These are phyloP conservation scores for Fremontodendron californicum DNA, from an alignment of 345 rosid genomes.

Conservation along the genomic window DNA sequence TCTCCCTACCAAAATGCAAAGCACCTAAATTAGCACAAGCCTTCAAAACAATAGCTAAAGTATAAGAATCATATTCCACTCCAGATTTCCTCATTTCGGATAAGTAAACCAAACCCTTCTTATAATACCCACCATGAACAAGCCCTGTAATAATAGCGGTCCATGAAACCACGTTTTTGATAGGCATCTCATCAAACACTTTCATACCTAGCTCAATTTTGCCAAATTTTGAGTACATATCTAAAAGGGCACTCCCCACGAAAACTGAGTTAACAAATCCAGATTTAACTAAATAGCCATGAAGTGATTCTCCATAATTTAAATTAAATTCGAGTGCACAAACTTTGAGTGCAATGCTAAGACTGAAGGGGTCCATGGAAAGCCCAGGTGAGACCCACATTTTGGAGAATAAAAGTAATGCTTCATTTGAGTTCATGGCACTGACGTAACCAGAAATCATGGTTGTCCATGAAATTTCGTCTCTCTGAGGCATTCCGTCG, in stretches of 20 bases:
- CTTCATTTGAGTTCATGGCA: constrained; percentile 42
- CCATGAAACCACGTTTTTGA: constrained; percentile 70
- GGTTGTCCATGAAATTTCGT: constrained; percentile 72
- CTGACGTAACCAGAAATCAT: constrained; percentile 66
- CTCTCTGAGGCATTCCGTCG: constrained; percentile 63
- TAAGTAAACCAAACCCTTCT: constrained; percentile 57
- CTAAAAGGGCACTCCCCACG: constrained; percentile 67
- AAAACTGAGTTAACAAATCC: constrained; percentile 57
- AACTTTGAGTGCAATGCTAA: constrained; percentile 74
- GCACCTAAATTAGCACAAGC: constrained; percentile 69
- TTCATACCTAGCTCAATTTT: constrained; percentile 44
- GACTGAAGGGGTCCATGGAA: constrained; percentile 52
- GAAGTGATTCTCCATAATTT: constrained; percentile 57
- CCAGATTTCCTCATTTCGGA: constrained; percentile 56
- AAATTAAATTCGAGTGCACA: constrained; percentile 47
- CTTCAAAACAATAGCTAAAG: constrained; percentile 65
- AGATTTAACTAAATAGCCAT: constrained; percentile 56
- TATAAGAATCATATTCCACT: constrained; percentile 46
- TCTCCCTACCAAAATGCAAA: constrained; percentile 63
- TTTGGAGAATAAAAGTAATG: constrained; percentile 52
- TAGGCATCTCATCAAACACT: constrained; percentile 65
- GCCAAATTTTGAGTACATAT: constrained; percentile 62
- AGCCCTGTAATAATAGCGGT: constrained; percentile 76
- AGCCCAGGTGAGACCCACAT: constrained; percentile 59
- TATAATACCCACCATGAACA: constrained; percentile 51